Evolutionary conservation across 305 asterid species (phyloP).

Genomic region (Fraxinus velutina): DNA sequence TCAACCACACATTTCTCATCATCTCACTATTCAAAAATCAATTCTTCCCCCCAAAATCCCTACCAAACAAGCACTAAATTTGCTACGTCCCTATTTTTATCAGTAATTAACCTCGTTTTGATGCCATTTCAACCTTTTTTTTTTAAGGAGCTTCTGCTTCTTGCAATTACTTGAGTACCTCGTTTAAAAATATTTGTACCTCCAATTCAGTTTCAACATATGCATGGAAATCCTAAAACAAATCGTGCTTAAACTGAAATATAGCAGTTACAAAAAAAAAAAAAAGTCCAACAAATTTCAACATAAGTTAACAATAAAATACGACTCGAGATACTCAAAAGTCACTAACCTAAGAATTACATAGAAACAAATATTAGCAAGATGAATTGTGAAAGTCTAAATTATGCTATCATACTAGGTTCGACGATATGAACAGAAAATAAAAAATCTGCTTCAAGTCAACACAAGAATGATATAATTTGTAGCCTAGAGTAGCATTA

Average conservation of each 20-base stretch:
- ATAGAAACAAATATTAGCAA: not conserved
- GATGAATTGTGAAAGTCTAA: not conserved
- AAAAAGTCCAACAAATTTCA: not conserved
- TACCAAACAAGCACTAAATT: too few species aligned
- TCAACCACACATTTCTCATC: too few species aligned
- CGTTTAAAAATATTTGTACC: not conserved
- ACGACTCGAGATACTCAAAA: not conserved
- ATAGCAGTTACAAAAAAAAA: not conserved
- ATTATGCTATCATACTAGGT: not conserved
- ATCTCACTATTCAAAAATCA: too few species aligned
- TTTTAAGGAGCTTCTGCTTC: not conserved
- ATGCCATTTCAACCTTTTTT: not conserved
- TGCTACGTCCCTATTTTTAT: too few species aligned
- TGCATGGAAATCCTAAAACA: not conserved
- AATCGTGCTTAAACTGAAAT: not conserved
- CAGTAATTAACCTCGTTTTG: not conserved
- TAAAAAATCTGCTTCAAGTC: not conserved
- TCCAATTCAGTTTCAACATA: not conserved
- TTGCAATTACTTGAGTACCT: not conserved
- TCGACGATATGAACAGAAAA: not conserved
- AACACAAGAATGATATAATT: not conserved
- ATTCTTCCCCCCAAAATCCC: too few species aligned
- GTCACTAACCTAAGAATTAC: not conserved
- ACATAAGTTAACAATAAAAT: not conserved
- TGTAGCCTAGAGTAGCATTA: slow-evolving; percentile 9